These are phyloP conservation scores for Acer campestre DNA, from an alignment of 345 rosid species.

Conservation along the genomic window DNA sequence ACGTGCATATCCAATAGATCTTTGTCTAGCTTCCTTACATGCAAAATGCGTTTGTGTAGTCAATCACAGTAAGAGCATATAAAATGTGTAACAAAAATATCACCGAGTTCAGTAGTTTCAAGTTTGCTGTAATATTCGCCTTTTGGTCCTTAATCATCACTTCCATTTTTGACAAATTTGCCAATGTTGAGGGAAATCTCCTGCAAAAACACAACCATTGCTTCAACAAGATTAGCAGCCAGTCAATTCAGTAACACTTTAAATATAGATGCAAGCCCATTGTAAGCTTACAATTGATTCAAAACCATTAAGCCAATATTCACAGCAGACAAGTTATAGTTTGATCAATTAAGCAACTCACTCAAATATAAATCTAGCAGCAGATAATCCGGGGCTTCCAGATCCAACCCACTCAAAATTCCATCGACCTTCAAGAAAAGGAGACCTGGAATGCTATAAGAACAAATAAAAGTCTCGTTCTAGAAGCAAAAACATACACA, in stretches of 20 bases:
- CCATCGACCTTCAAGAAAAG: slow-evolving; percentile 92
- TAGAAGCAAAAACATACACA: slow-evolving; percentile 6
- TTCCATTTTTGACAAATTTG: slow-evolving; percentile 72
- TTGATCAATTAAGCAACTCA: slow-evolving; percentile 31
- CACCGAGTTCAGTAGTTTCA: slow-evolving; percentile 78
- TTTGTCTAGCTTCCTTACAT: slow-evolving; percentile 4
- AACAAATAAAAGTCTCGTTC: slow-evolving; percentile 39
- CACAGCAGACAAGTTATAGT: background rate
- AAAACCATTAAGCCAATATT: background rate
- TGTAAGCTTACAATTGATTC: slow-evolving; percentile 2
- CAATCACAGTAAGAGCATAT: background rate
- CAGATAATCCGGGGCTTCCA: slow-evolving; percentile 72
- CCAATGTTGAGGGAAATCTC: slow-evolving; percentile 82
- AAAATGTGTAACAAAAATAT: background rate
- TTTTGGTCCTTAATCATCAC: slow-evolving; percentile 63
- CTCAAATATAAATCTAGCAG: slow-evolving; percentile 73
- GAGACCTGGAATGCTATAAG: slow-evolving; percentile 80
- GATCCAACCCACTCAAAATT: slow-evolving; percentile 93
- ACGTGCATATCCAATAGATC: slow-evolving; percentile 3
- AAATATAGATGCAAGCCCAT: background rate
- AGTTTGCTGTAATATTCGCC: slow-evolving; percentile 59
- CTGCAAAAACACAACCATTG: slow-evolving; percentile 38
- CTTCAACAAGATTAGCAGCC: slow-evolving; percentile 10
- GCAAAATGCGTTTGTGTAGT: background rate
- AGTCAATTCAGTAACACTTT: background rate